A percentile compares a stretch with the other conserved stretches of the same genome.
Conservation (phyloP, 2,329 filamentous ascomycete genomes). For the Verruconis gallopava region DNA sequence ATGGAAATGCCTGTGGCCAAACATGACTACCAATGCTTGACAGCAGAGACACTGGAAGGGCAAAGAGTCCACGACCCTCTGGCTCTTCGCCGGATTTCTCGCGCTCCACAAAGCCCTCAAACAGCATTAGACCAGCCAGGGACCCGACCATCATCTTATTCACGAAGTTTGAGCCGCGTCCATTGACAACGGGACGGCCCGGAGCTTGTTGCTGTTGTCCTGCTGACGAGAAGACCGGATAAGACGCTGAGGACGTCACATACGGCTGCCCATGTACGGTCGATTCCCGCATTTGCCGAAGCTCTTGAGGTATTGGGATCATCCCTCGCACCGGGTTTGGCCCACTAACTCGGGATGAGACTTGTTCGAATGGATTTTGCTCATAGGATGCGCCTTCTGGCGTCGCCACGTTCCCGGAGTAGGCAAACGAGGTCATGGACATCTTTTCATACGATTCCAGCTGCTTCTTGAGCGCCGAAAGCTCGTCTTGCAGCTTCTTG, state of each 20-base stretch:
- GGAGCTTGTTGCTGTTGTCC: background rate
- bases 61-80: constrained; percentile 28
- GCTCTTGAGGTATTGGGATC: constrained; percentile 30
- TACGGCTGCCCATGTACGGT: background rate
- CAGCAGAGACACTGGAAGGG: constrained; percentile 26
- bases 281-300: constrained; percentile 25
- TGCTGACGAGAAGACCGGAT: background rate
- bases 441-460: constrained; percentile 55
- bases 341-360: background rate
- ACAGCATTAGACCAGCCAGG: constrained; percentile 79
- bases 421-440: constrained; percentile 42
- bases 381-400: constrained; percentile 23
- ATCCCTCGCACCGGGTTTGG: constrained; percentile 22
- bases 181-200: constrained; percentile 21
- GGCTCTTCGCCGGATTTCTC: constrained; percentile 43
- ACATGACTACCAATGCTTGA: constrained; percentile 15
- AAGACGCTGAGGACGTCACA: background rate
- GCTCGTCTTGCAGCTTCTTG: constrained; percentile 68
- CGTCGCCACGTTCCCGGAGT: constrained; percentile 20
- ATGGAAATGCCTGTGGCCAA: constrained; percentile 8
- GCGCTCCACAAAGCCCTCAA: constrained; percentile 61
- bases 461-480: constrained; percentile 62
- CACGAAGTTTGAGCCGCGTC: constrained; percentile 35
- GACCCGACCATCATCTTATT: constrained; percentile 87
- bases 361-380: constrained; percentile 23